Base-by-base conservation (phyloP, 2,329 filamentous ascomycete genomes). In the Colletotrichum abscissum region DNA sequence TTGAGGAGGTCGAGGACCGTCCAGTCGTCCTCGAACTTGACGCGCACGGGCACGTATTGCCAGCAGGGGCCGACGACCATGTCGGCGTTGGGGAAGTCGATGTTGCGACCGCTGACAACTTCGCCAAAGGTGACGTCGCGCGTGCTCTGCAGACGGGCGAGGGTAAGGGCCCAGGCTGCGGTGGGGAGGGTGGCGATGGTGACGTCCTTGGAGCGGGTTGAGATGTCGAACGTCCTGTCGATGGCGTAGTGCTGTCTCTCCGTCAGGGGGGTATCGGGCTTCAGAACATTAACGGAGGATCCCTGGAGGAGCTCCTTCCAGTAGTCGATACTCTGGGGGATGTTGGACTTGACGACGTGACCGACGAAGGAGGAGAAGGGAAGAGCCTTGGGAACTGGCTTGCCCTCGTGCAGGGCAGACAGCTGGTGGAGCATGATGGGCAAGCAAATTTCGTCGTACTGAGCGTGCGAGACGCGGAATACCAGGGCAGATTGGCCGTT, bases 401-500 rank as follows among this genome's bases (percentile, higher is more conserved):
- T 74, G 49, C 76, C 79, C 33, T 83, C 78, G 73, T 84, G 91
- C 6, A 92, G 83, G 0, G 86, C 84, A 3, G 88, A 88, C 54
- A 93, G 87, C 77, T 92, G 90, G 22, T 85, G 85, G 70, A 93
- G 86, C 24, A 93, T 86, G n/a, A 86, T 82, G 0, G 90, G 88
- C 9, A 93, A 85, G 75, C 89, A 93, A 26, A 93, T 90, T 75
- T 92, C 92, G 75, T 93, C 92, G 78, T 93, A 93, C 76, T 93
- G 91, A 0, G 91, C 89, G 79, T 93, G 92, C 0, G 91, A 93
- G 68, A 93, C 87, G 69, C 91, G 88, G 78, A 92, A 86, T 72
- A 88, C 82, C 16, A 93, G 87, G 60, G 82, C 85, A 42, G 81
- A 84, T 35, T 78, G 75, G 38, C 74, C 77, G 22, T 76, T 77